Conservation (phyloP, 495 filamentous ascomycete genomes). For the Aspergillus bertholletiae region DNA sequence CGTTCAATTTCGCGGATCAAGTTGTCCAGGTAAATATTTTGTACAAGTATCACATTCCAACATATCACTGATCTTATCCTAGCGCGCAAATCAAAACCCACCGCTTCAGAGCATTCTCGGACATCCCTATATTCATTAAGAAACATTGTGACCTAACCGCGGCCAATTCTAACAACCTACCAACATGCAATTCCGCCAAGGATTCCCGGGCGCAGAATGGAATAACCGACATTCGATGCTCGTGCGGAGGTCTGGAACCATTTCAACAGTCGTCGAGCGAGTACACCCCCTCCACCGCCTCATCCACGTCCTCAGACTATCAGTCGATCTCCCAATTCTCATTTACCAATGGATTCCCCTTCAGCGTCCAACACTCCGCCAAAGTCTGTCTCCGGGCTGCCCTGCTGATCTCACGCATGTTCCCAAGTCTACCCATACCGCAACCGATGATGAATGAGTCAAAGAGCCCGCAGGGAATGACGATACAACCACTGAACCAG, state of each 20-base stretch:
- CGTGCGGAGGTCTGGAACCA: conserved; percentile 30
- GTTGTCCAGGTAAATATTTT: conserved; percentile 46
- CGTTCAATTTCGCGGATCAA: conserved; percentile 56
- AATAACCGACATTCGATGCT: conserved; percentile 30
- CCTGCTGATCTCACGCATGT: conserved; percentile 48
- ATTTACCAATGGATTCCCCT: conserved; percentile 43
- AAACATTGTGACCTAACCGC: conserved; percentile 55
- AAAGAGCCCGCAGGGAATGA: conserved; percentile 19
- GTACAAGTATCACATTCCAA: neutral
- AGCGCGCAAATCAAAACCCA: conserved; percentile 61
- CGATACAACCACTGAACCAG: conserved; percentile 20
- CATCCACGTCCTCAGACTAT: conserved; percentile 35
- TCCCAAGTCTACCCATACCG: conserved; percentile 48
- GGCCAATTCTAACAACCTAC: conserved; percentile 24
- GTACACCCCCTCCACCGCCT: conserved; percentile 35
- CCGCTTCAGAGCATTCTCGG: conserved; percentile 57
- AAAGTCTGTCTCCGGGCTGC: conserved; percentile 52
- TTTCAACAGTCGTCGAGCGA: conserved; percentile 34
- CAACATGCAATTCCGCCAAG: conserved; percentile 25
- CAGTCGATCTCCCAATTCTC: conserved; percentile 29
- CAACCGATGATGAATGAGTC: conserved; percentile 29
- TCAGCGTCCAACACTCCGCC: conserved; percentile 49
- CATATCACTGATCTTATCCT: conserved; percentile 6
- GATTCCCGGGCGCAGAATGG: conserved; percentile 20
- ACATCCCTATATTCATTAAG: conserved; percentile 56